Base-by-base conservation (phyloP, 139 green algal genomes). In the Microglena sp. region DNA sequence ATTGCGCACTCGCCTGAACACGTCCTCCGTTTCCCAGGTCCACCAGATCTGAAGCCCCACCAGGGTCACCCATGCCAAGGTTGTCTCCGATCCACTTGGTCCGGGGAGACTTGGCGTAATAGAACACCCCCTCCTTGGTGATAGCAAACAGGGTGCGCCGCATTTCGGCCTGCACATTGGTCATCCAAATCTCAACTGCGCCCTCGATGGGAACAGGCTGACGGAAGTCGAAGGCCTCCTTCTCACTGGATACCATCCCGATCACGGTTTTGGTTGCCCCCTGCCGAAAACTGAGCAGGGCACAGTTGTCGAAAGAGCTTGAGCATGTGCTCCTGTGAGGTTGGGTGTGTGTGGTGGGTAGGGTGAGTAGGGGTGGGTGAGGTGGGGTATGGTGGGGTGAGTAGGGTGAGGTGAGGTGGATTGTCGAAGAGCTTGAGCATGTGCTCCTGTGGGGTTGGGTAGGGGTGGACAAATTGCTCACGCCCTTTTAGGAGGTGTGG, bases 401-500 rank as follows among this genome's bases (percentile, higher is more conserved):
- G n/a, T n/a, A n/a, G n/a, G n/a, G n/a, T n/a, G n/a, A n/a, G n/a
- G n/a, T n/a, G n/a, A n/a, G n/a, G n/a, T n/a, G n/a, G n/a, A n/a
- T n/a, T n/a, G n/a, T n/a, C n/a, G 71, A 92, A 95, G 7, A 95
- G 80, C 86, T 95, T 95, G 15, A 95, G 80, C 87, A 94, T 93
- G 77, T 95, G 89, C 76, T 95, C 89, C 74, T 95, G n/a, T n/a
- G n/a, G n/a, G n/a, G n/a, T n/a, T n/a, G n/a, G n/a, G n/a, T n/a
- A n/a, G 86, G n/a, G n/a, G n/a, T n/a, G n/a, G n/a, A n/a, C n/a
- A n/a, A n/a, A n/a, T n/a, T n/a, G n/a, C n/a, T n/a, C n/a, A n/a
- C n/a, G n/a, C n/a, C n/a, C n/a, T n/a, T n/a, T n/a, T n/a, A n/a
- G n/a, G n/a, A n/a, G n/a, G n/a, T n/a, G n/a, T n/a, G n/a, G n/a